A percentile compares a stretch with the other conserved stretches of the same genome.
Evolutionary conservation across 2,329 filamentous ascomycete species (phyloP).

Genomic region (Bertia moriformis): DNA sequence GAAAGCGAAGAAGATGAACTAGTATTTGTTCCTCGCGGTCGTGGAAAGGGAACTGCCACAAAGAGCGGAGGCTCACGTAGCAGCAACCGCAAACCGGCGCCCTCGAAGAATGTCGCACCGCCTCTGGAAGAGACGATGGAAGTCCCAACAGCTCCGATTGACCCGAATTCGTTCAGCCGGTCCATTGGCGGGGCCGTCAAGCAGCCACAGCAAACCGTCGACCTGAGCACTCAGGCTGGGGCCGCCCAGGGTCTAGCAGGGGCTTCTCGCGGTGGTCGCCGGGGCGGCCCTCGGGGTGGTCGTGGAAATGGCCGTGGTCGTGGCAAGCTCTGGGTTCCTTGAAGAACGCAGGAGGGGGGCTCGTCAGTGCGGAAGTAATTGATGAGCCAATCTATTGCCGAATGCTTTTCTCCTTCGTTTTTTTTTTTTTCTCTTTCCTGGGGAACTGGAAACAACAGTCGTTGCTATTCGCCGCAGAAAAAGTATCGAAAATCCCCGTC

Average conservation of each 20-base stretch:
- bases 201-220: constrained; percentile 8
- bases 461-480: too few species aligned
- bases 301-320: constrained; percentile 19
- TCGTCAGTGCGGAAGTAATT: too few species aligned
- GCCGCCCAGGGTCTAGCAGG: constrained; percentile 16
- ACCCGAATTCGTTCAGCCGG: constrained; percentile 29
- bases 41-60: constrained; percentile 17
- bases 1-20: constrained; percentile 30
- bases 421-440: too few species aligned
- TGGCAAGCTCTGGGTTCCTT: constrained; percentile 27
- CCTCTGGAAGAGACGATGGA: constrained; percentile 17
- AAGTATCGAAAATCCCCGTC: too few species aligned
- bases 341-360: too few species aligned
- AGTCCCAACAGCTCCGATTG: constrained; percentile 27
- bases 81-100: constrained; percentile 11
- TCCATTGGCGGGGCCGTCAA: constrained; percentile 15
- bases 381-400: too few species aligned
- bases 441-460: too few species aligned
- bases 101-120: constrained; percentile 7
- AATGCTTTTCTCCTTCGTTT: too few species aligned
- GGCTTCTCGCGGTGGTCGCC: constrained; percentile 17
- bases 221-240: constrained; percentile 15
- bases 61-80: constrained; percentile 11
- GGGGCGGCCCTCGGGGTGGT: constrained; percentile 9
- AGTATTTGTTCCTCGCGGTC: constrained; percentile 19